phyloP scores from a whole-genome alignment of 371 early-diverging fungal genomes.

The Rhizopus delemar region DNA sequence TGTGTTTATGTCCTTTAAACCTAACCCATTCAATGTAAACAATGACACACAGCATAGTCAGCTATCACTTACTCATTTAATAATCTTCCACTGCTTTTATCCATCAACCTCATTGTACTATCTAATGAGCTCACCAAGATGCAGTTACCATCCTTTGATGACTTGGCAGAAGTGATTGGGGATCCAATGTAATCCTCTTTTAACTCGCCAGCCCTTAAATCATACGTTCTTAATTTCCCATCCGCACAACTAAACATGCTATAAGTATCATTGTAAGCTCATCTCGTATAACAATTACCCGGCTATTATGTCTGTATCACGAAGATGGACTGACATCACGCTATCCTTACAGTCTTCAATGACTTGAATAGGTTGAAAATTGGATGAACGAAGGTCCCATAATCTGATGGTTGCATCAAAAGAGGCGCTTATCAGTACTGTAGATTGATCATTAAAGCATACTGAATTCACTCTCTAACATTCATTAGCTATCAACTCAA shows the following conservation, averaged over 20 bases:
- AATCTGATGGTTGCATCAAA: slow-evolving; percentile 88
- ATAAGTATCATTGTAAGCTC: not conserved
- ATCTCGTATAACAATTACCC: slow-evolving; percentile 51
- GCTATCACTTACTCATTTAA: slow-evolving; percentile 71
- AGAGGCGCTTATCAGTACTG: slow-evolving; percentile 82
- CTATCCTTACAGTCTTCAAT: slow-evolving; percentile 89
- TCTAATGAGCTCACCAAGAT: slow-evolving; percentile 78
- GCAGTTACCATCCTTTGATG: slow-evolving; percentile 78
- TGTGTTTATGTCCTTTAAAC: slow-evolving; percentile 80
- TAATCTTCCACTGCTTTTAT: slow-evolving; percentile 74
- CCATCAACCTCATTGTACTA: slow-evolving; percentile 77
- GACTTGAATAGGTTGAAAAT: slow-evolving; percentile 77
- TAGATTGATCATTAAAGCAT: slow-evolving; percentile 77
- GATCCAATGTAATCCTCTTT: slow-evolving; percentile 73
- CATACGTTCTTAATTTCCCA: slow-evolving; percentile 81
- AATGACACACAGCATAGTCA: slow-evolving; percentile 69
- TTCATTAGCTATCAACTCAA: not conserved
- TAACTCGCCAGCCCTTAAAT: slow-evolving; percentile 77
- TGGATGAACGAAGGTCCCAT: slow-evolving; percentile 83
- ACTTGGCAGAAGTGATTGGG: slow-evolving; percentile 76
- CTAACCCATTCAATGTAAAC: slow-evolving; percentile 31
- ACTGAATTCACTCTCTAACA: slow-evolving; percentile 78
- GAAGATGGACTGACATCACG: slow-evolving; percentile 74
- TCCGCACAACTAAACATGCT: slow-evolving; percentile 69
- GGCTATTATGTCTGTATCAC: slow-evolving; percentile 72